Evolutionary conservation across 2,329 filamentous ascomycete species (phyloP).

Genomic region (Fusarium torulosum): DNA sequence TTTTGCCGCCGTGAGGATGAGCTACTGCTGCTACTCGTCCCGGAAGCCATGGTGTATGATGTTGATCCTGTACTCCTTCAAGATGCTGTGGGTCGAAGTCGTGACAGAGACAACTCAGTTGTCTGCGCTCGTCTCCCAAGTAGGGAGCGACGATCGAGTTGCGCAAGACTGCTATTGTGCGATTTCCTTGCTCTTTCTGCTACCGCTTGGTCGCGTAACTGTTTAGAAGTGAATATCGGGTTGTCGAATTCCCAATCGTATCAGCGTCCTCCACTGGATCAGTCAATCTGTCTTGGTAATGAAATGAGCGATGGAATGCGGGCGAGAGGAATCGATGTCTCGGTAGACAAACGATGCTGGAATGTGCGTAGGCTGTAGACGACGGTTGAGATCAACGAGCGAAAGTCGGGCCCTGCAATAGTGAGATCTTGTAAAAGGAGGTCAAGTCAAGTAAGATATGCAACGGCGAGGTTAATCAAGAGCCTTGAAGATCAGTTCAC

Average conservation of each 20-base stretch:
- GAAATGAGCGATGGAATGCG: constrained; percentile 42
- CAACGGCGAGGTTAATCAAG: constrained; percentile 11
- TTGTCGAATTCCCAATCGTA: constrained; percentile 2
- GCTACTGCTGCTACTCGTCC: constrained; percentile 45
- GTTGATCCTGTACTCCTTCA: constrained; percentile 38
- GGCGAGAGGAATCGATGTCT: constrained; percentile 30
- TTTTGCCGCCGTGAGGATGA: constrained; percentile 50
- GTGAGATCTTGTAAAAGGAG: constrained; percentile 40
- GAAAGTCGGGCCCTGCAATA: constrained; percentile 45
- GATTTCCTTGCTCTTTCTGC: constrained; percentile 35
- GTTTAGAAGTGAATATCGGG: constrained; percentile 8
- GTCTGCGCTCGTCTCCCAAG: constrained; percentile 44
- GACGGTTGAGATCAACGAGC: constrained; percentile 45
- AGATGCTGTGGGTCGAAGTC: constrained; percentile 17
- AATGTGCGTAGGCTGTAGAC: constrained; percentile 39
- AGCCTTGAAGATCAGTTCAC: constrained; percentile 45
- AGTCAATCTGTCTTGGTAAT: constrained; percentile 39
- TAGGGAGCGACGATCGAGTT: constrained; percentile 44
- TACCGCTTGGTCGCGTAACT: constrained; percentile 17
- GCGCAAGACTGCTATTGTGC: constrained; percentile 17
- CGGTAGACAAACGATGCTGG: constrained; percentile 35
- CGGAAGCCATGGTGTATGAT: constrained; percentile 43
- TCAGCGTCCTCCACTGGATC: constrained; percentile 23
- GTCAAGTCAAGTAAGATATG: constrained; percentile 18
- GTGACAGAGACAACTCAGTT: constrained; percentile 29